Evolutionary conservation across 148 eudicot genomes (phyloP).

Genomic region (Fallopia convolvulus): DNA sequence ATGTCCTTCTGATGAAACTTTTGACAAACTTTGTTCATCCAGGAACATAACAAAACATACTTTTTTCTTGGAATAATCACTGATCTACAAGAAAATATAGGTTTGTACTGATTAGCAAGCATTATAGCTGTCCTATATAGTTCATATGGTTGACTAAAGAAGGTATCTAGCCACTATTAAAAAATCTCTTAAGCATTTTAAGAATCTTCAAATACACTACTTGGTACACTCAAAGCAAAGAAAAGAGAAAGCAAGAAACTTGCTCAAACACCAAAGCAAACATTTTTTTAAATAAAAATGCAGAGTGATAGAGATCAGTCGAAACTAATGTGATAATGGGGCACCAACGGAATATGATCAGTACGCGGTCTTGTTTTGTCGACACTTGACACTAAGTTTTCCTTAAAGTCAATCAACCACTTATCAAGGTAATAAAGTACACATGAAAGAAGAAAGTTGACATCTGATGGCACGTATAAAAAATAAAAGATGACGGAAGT

Average conservation of each 20-base stretch:
- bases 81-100: conserved; percentile 50
- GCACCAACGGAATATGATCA: background rate
- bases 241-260: background rate
- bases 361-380: background rate
- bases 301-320: background rate
- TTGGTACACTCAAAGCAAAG: background rate
- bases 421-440: background rate
- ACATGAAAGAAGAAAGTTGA: background rate
- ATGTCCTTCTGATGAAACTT: conserved; percentile 67
- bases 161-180: background rate
- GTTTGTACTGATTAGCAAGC: background rate
- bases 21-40: conserved; percentile 67
- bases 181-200: background rate
- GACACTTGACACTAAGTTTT: background rate
- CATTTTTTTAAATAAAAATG: background rate
- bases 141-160: background rate
- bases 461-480: background rate
- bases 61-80: conserved; percentile 75
- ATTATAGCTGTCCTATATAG: background rate
- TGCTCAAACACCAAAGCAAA: background rate
- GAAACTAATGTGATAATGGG: background rate
- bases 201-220: background rate
- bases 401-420: background rate
- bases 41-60: conserved; percentile 95
- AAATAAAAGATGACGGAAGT: background rate